Evolutionary conservation across 2,329 filamentous ascomycete species (phyloP).

Genomic region (Ophiocordyceps camponoti-floridani): DNA sequence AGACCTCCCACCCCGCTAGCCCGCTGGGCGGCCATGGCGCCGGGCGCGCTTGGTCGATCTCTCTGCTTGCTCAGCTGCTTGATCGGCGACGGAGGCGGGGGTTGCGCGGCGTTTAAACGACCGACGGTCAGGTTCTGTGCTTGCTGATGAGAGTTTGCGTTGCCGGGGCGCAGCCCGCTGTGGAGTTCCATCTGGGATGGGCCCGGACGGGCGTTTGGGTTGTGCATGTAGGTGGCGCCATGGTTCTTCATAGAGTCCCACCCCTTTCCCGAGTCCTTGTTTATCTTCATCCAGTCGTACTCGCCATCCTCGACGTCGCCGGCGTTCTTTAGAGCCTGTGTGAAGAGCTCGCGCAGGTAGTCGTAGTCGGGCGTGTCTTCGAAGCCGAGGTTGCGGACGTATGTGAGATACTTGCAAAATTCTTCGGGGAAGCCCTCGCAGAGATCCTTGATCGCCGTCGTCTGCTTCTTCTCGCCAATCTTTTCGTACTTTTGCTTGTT

Average conservation of each 20-base stretch:
- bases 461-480: conserved; percentile 99
- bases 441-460: conserved; percentile 91
- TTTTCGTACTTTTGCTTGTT: conserved; percentile 99
- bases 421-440: conserved; percentile 99
- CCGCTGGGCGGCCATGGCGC: conserved; percentile 57
- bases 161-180: conserved; percentile 48
- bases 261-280: conserved; percentile 65
- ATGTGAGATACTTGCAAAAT: conserved; percentile 99
- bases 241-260: conserved; percentile 64
- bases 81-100: conserved; percentile 71
- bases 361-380: conserved; percentile 99
- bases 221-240: conserved; percentile 43
- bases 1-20: conserved; percentile 56
- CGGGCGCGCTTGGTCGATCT: conserved; percentile 61
- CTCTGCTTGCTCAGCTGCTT: conserved; percentile 62
- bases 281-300: conserved; percentile 99
- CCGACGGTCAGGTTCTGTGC: conserved; percentile 53
- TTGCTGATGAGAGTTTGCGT: conserved; percentile 45
- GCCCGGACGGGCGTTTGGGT: conserved; percentile 61
- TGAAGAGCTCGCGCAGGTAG: conserved; percentile 99
- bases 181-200: conserved; percentile 74
- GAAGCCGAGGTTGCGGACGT: conserved; percentile 94
- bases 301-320: conserved; percentile 94
- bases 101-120: conserved; percentile 89
- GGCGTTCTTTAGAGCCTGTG: conserved; percentile 82